phyloP scores from a whole-genome alignment of 1,284 basidiomycete genomes.

The Irpex sp. region DNA sequence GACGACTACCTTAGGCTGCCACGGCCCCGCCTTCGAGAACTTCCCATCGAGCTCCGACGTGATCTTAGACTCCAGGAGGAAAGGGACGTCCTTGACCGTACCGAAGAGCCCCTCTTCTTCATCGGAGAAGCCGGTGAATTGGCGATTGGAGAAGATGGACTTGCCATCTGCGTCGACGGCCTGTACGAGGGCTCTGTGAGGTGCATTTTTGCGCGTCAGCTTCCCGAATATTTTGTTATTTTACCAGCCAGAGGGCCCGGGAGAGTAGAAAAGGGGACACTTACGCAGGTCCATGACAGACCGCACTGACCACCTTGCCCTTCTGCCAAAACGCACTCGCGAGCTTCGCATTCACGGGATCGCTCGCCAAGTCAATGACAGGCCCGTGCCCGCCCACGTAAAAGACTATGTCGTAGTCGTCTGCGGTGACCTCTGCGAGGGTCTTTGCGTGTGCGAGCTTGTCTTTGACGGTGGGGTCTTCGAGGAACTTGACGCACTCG shows the following conservation, averaged over 20 bases:
- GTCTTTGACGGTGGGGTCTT: slow-evolving; percentile 50
- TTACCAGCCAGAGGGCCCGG: too few relatives aligned
- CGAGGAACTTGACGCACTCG: slow-evolving; percentile 58
- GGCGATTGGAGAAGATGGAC: slow-evolving; percentile 60
- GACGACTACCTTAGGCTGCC: slow-evolving; percentile 46
- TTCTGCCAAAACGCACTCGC: slow-evolving; percentile 57
- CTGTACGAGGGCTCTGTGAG: slow-evolving; percentile 43
- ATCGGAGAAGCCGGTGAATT: slow-evolving; percentile 70
- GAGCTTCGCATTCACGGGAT: slow-evolving; percentile 56
- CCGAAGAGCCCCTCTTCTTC: slow-evolving; percentile 9
- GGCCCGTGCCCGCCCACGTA: slow-evolving; percentile 79
- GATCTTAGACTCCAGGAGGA: slow-evolving; percentile 67
- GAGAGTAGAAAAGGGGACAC: slow-evolving; percentile 8
- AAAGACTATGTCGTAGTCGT: slow-evolving; percentile 73
- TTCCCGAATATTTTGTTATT: too few relatives aligned
- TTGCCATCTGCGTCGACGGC: slow-evolving; percentile 51
- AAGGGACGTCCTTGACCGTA: slow-evolving; percentile 47
- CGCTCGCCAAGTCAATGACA: slow-evolving; percentile 61
- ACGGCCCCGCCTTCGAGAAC: slow-evolving; percentile 57
- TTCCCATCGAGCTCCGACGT: slow-evolving; percentile 51
- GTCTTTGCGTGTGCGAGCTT: slow-evolving; percentile 61
- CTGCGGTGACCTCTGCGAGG: slow-evolving; percentile 53
- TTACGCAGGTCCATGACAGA: slow-evolving; percentile 71
- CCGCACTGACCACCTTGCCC: slow-evolving; percentile 59
- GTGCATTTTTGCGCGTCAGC: not conserved